These are phyloP conservation scores for Fusarium bactridioides DNA, from an alignment of 2,329 filamentous ascomycete genomes.

Conservation along the genomic window DNA sequence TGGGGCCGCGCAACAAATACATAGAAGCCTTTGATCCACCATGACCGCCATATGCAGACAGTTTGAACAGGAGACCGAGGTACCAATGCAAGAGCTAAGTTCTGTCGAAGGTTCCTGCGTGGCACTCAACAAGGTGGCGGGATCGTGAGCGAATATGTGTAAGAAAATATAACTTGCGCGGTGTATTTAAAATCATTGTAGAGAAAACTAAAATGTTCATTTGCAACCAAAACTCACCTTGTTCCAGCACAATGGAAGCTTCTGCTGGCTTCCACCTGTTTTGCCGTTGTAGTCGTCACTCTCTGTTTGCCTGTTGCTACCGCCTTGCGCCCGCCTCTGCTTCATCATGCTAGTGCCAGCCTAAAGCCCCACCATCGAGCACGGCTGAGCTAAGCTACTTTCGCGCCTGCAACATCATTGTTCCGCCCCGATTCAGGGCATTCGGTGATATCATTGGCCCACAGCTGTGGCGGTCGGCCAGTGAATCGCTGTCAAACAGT, in stretches of 20 bases:
- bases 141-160: background rate
- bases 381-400: constrained; percentile 40
- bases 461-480: constrained; percentile 38
- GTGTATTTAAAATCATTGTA: background rate
- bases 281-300: constrained; percentile 40
- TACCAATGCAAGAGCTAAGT: constrained; percentile 20
- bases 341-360: constrained; percentile 38
- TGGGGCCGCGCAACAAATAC: constrained; percentile 12
- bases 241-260: constrained; percentile 27
- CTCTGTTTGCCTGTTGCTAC: constrained; percentile 38
- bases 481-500: constrained; percentile 40
- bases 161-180: background rate
- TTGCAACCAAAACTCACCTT: background rate
- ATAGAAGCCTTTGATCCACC: constrained; percentile 19
- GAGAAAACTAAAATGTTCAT: background rate
- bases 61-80: background rate
- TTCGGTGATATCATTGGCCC: constrained; percentile 48
- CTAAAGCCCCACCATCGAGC: constrained; percentile 25
- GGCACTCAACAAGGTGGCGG: constrained; percentile 16
- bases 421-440: constrained; percentile 46
- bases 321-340: constrained; percentile 27
- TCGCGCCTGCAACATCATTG: constrained; percentile 45
- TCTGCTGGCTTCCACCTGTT: constrained; percentile 37
- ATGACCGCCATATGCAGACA: constrained; percentile 19
- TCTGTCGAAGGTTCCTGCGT: constrained; percentile 4